phyloP scores from a whole-genome alignment of 495 filamentous ascomycete genomes.

The Aspergillus sclerotiicarbonarius region DNA sequence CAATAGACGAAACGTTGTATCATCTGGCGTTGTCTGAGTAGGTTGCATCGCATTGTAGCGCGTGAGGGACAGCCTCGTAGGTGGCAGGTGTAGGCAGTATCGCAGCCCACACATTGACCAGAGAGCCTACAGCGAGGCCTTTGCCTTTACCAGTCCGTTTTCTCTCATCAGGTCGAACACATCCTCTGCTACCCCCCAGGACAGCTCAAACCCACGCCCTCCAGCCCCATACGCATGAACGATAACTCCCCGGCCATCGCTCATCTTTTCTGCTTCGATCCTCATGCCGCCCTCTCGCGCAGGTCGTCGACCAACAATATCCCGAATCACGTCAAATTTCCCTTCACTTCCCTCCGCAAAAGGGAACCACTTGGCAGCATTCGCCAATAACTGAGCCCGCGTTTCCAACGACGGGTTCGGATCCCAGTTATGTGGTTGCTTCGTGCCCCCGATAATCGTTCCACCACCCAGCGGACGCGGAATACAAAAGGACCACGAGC shows the following conservation, averaged over 20 bases:
- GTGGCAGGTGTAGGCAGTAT: not conserved
- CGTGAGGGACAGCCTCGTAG: not conserved
- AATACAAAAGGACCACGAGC: constrained; percentile 60
- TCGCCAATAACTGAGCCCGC: constrained; percentile 44
- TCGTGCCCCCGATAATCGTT: constrained; percentile 63
- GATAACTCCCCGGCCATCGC: constrained; percentile 26
- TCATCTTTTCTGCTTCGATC: constrained; percentile 37
- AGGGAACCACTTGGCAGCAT: constrained; percentile 45
- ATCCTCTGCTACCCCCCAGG: constrained; percentile 43
- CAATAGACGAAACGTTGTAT: not conserved
- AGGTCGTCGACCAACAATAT: constrained; percentile 46
- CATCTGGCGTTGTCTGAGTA: not conserved
- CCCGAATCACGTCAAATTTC: constrained; percentile 44
- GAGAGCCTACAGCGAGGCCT: constrained; percentile 27
- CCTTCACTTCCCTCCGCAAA: constrained; percentile 35
- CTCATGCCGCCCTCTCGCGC: constrained; percentile 45
- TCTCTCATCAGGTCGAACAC: constrained; percentile 31
- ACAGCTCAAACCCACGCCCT: constrained; percentile 55
- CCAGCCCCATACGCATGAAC: constrained; percentile 66
- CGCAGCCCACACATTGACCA: not conserved
- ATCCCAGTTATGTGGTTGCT: constrained; percentile 57
- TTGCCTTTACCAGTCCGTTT: constrained; percentile 26
- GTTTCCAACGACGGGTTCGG: constrained; percentile 45
- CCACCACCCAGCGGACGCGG: constrained; percentile 58
- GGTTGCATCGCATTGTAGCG: not conserved